A percentile compares a stretch with the other conserved stretches of the same genome.
These are phyloP conservation scores for Marsdenia floribunda DNA, from an alignment of 257 asterid genomes.

Conservation along the genomic window DNA sequence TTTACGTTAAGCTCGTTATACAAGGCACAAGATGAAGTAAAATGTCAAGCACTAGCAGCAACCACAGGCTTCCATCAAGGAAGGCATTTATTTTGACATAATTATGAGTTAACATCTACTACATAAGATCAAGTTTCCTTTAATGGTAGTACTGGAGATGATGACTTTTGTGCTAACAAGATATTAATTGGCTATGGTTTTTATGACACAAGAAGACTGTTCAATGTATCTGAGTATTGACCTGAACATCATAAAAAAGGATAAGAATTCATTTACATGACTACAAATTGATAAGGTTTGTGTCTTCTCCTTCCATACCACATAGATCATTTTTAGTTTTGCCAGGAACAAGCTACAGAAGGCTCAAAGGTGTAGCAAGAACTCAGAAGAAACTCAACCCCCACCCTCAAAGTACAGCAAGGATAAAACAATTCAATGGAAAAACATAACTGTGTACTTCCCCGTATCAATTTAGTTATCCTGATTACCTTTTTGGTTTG, in stretches of 20 bases:
- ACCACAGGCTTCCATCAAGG: background rate
- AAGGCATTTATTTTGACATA: background rate
- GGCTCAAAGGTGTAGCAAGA: conserved; percentile 1
- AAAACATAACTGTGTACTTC: too few relatives aligned
- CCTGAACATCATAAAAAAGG: background rate
- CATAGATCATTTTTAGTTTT: background rate
- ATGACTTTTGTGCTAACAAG: background rate
- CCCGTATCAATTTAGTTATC: too few relatives aligned
- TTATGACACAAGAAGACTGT: background rate
- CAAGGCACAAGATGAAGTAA: background rate
- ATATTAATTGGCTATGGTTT: background rate
- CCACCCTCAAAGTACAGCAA: too few relatives aligned
- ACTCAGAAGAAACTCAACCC: too few relatives aligned
- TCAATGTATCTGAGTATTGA: background rate
- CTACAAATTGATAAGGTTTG: background rate
- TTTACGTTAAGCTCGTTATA: background rate
- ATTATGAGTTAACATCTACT: background rate
- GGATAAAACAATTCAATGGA: too few relatives aligned
- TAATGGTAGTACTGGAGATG: background rate
- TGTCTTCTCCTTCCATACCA: background rate
- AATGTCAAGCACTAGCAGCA: background rate
- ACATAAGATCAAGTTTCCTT: background rate
- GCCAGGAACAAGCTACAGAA: background rate
- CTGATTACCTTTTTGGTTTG: too few relatives aligned
- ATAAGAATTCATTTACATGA: background rate